Base-by-base conservation (phyloP, 2,329 filamentous ascomycete genomes). In the Cladosporium sp. region DNA sequence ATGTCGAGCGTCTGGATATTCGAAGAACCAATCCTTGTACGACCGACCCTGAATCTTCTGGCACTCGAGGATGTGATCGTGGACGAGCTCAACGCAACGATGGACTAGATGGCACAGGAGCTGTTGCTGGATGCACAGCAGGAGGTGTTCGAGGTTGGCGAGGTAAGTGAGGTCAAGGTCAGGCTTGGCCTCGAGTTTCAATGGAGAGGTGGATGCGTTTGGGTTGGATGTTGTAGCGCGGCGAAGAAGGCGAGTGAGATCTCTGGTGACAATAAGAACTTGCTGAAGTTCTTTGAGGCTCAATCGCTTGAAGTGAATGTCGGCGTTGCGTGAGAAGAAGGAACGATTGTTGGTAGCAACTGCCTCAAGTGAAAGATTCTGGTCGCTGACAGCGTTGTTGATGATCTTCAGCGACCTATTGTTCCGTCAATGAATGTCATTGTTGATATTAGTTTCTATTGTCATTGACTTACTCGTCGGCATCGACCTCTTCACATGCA, bases 111-210 rank as follows among this genome's bases (percentile, higher is more conserved):
- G 38, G 27, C 38, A 18, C n/a, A 66, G 52, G 17, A 73, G 60
- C 51, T 65, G 61, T n/a, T 65, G 43, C 43, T 64, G 64, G 15
- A 73, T 61, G 48, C 66, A 64, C 50, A 70, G 55, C 43, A 75
- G 62, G 30, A 74, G 51, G 54, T 74, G 70, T 55, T 71, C 64
- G 50, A 74, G 68, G 56, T 74, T 75, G 15, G 72, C 70, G 39
- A 70, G 56, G 55, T 47, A 56, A 8, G 55, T 64, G 30, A 68
- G 66, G 54, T 71, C 66, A 9, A 68, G 58, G 27, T 51, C 50
- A 15, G 65, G 56, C 13, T 54, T 50, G 8, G 38, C 63, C 15
- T 63, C 48, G 13, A 63, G 56, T 22, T 61, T 56, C 36, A 17
- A 18, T 20, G 24, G 38, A 8, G 17, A 15, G 11, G 47, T 15